Base-by-base conservation (phyloP, 495 filamentous ascomycete species). In the Diplogelasinospora grovesii region DNA sequence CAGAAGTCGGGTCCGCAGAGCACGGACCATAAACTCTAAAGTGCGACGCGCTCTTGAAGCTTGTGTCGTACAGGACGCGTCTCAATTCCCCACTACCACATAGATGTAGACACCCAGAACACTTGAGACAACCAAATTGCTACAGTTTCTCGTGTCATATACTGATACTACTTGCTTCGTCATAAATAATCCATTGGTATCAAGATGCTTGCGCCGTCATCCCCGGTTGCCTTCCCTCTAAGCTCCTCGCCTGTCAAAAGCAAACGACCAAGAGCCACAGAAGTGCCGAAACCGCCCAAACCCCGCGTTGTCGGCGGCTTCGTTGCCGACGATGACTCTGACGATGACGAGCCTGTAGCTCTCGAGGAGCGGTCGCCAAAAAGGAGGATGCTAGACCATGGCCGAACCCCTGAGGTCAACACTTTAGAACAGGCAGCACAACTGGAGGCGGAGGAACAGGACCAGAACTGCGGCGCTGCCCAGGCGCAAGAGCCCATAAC, bases 211-310 rank as follows among this genome's bases (percentile, higher is more conserved):
- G 35, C 78, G 14, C 72, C 79, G 6, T 84, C 82, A 3, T 83
- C 82, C 0, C 79, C 81, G 4, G 60, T 76, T 16, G 55, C 57
- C 16, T 77, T 74, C 44, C 77, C 80, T 1, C 56, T 64, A n/a
- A 76, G 68, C 46, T 75, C 76, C 0, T 68, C 72, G 5, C 71
- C 75, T 6, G 56, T 60, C 18, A 35, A 36, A 21, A 57, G 64
- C 37, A 82, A 78, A 53, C 47, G 51, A 32, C 29, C 31, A 40
- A 43, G 49, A 43, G 30, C 55, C 21, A 9, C 56, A 27, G 26
- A 55, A 31, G 31, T 22, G 13, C 45, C 41, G 11, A 48, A 48
- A 19, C 23, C 38, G 4, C 22, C 41, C 1, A 59, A 49, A 34
- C 60, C 56, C 11, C 63, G 66, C 39, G 48, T 47, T 18, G 45